phyloP scores from a whole-genome alignment of 768 basidiomycete species.

The Amanita exitialis region DNA sequence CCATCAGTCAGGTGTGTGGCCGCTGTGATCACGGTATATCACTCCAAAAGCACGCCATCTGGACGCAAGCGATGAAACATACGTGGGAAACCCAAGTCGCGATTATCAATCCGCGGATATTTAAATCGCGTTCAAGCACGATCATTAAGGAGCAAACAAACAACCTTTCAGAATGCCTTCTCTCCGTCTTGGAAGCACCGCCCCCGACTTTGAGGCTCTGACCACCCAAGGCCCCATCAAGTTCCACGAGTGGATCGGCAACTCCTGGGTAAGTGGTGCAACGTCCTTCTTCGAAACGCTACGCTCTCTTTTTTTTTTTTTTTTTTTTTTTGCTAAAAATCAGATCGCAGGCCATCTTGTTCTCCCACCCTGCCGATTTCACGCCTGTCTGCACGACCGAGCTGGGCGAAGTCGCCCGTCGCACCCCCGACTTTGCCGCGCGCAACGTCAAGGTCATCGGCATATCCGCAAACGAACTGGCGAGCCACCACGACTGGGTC shows the following conservation, averaged over 20 bases:
- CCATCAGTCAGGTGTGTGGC: neutral
- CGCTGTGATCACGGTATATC: neutral
- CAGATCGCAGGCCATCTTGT: slow-evolving; percentile 60
- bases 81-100: slow-evolving; percentile 62
- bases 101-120: slow-evolving; percentile 22
- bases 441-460: slow-evolving; percentile 92
- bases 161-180: slow-evolving; percentile 25
- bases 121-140: neutral
- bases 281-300: no score
- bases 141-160: neutral
- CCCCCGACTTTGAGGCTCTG: slow-evolving; percentile 86
- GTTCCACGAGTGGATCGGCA: slow-evolving; percentile 89
- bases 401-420: slow-evolving; percentile 90
- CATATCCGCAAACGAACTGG: slow-evolving; percentile 83
- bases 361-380: slow-evolving; percentile 92
- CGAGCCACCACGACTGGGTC: slow-evolving; percentile 83
- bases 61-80: slow-evolving; percentile 23
- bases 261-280: slow-evolving; percentile 64
- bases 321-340: no score
- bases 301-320: no score
- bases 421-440: slow-evolving; percentile 72
- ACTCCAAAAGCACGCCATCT: slow-evolving; percentile 29
- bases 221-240: slow-evolving; percentile 83
- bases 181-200: slow-evolving; percentile 78
- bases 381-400: slow-evolving; percentile 97